Evolutionary conservation across 148 eudicot species (phyloP), one percentile per base, ranked within the genome.

Genomic region (Vaccinium vitisidaea): DNA sequence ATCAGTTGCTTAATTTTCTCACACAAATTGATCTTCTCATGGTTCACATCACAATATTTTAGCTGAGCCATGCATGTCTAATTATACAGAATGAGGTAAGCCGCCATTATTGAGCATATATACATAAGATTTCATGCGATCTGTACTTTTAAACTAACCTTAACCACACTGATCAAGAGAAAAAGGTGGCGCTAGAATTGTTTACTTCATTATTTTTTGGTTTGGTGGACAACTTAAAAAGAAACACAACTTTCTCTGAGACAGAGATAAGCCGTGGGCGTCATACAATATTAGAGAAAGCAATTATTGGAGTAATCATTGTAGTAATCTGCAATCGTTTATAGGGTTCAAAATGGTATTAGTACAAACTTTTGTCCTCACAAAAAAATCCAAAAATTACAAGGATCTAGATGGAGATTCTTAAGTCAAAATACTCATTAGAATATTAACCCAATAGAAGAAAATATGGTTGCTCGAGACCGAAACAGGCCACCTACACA

Each of bases 131-230:
- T 39, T 52, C 69, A 75, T 23, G 67, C 46, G 6, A 43, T 43
- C 6, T 43, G 0, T 43, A 80, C 86, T 86, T 86, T 86, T 74
- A 73, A 86, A 84, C 84, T 80, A 84, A 80, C 75, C 86, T 80
- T 84, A 54, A 82, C 75, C 46, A 43, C 88, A 86, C 88, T 86
- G 75, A 79, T 86, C 75, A 86, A 52, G 63, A 83, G 59, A 63
- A 86, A 86, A 85, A 75, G 67, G 49, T 46, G 63, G 75, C n/a
- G 36, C 10, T 12, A 30, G 8, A 58, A 23, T 48, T 39, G 6
- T 58, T 83, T 19, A 49, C 9, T 73, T 36, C 13, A 23, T 46
- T 10, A 23, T 30, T 73, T 69, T 71, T 48, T 19, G 8, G 19
- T 27, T 69, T 82, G 50, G 4, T 59, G 48, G 52, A 32, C 32